phyloP scores from a whole-genome alignment of 2,329 filamentous ascomycete genomes.

The Aspergillus melleus region DNA sequence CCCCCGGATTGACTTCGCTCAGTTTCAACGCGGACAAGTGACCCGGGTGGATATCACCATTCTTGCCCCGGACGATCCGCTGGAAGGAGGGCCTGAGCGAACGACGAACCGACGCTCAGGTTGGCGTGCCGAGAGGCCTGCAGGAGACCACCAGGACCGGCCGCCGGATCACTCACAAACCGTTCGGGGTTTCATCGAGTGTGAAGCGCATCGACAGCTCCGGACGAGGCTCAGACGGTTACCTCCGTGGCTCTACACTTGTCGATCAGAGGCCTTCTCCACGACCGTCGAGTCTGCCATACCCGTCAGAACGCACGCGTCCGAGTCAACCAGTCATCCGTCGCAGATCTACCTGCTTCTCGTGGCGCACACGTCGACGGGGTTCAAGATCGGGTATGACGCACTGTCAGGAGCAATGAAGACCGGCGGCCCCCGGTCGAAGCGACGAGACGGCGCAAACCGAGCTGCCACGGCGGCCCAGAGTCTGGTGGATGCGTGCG shows the following conservation, averaged over 20 bases:
- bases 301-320: conserved; percentile 31
- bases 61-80: conserved; percentile 34
- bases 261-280: neutral
- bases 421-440: conserved; percentile 5
- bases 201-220: conserved; percentile 17
- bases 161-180: conserved; percentile 4
- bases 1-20: conserved; percentile 33
- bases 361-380: conserved; percentile 52
- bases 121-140: neutral
- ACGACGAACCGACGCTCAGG: neutral
- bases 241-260: conserved; percentile 14
- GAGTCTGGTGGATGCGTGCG: conserved; percentile 46
- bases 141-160: neutral
- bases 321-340: conserved; percentile 45
- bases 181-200: conserved; percentile 27
- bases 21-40: conserved; percentile 30
- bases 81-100: neutral
- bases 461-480: conserved; percentile 25
- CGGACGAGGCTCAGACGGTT: conserved; percentile 17
- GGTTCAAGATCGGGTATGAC: conserved; percentile 53
- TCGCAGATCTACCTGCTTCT: conserved; percentile 56
- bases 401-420: conserved; percentile 44
- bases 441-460: neutral
- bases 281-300: conserved; percentile 8
- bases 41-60: conserved; percentile 41